Percentiles rank a stretch among this genome's conserved stretches.
Conservation (phyloP, 2,329 filamentous ascomycete species). For the Diaporthe sp. region DNA sequence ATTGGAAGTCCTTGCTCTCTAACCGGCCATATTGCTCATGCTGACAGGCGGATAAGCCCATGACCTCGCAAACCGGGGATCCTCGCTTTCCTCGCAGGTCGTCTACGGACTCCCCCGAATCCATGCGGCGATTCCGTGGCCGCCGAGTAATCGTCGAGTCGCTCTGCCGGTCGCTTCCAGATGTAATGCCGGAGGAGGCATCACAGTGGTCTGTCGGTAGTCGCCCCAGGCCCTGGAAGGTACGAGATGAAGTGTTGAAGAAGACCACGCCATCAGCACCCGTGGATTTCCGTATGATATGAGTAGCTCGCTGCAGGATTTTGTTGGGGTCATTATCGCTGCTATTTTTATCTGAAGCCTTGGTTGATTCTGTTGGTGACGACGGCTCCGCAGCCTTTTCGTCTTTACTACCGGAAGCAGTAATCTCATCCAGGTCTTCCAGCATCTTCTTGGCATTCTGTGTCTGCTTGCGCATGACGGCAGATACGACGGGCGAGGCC, state of each 20-base stretch:
- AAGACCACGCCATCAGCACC: constrained; percentile 53
- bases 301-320: constrained; percentile 53
- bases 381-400: neutral
- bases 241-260: constrained; percentile 36
- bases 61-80: constrained; percentile 15
- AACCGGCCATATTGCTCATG: constrained; percentile 29
- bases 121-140: constrained; percentile 4
- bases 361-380: neutral
- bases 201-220: neutral
- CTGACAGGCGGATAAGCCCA: constrained; percentile 22
- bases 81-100: constrained; percentile 4
- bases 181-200: constrained; percentile 27
- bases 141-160: neutral
- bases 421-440: constrained; percentile 25
- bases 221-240: constrained; percentile 24
- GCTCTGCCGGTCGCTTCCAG: constrained; percentile 24
- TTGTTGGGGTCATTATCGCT: constrained; percentile 10
- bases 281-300: constrained; percentile 53
- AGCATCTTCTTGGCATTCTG: constrained; percentile 29
- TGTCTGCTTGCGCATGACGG: constrained; percentile 29
- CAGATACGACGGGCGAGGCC: constrained; percentile 18
- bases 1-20: constrained; percentile 13
- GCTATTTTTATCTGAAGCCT: neutral
- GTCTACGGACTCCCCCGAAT: constrained; percentile 16
- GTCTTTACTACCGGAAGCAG: neutral